Percentiles rank a stretch among this genome's conserved stretches.
Conservation (phyloP, 2,329 filamentous ascomycete genomes). For the Phialophora macrospora region DNA sequence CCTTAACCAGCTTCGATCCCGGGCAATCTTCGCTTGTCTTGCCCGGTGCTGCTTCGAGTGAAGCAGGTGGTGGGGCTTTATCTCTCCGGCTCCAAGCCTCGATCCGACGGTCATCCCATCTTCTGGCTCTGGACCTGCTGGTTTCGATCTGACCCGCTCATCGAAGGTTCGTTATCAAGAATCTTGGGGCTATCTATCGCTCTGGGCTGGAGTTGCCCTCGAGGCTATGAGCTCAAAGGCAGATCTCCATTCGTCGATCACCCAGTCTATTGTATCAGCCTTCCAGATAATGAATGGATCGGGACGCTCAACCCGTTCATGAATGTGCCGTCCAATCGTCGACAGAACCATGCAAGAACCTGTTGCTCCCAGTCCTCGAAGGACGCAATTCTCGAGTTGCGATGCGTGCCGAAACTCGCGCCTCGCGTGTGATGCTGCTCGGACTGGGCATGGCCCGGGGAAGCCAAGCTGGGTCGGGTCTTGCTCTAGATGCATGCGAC, state of each 20-base stretch:
- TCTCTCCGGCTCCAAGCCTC: not conserved
- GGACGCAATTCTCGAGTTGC: conserved; percentile 20
- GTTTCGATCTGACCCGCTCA: not conserved
- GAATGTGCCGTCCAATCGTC: not conserved
- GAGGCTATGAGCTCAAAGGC: not conserved
- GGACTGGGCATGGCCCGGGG: conserved; percentile 30
- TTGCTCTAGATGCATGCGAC: conserved; percentile 38
- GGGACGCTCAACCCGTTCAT: not conserved
- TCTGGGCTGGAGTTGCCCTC: not conserved
- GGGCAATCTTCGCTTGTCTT: not conserved
- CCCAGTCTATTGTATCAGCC: not conserved
- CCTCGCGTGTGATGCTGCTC: conserved; percentile 16
- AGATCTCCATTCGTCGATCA: not conserved
- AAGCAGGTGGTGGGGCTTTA: not conserved
- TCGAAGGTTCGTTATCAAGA: not conserved
- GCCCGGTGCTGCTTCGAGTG: not conserved
- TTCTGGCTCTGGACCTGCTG: not conserved
- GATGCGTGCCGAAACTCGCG: conserved; percentile 18
- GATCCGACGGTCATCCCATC: not conserved
- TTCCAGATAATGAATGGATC: not conserved
- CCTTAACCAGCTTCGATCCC: not conserved
- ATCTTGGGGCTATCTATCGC: not conserved
- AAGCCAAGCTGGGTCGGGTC: conserved; percentile 35
- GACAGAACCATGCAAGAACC: not conserved
- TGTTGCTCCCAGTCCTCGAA: conserved; percentile 1